Percentiles rank a stretch among this genome's conserved stretches.
These are phyloP conservation scores for Schwanniomyces etchellsii DNA, from an alignment of 1,139 yeast genomes.

Conservation along the genomic window DNA sequence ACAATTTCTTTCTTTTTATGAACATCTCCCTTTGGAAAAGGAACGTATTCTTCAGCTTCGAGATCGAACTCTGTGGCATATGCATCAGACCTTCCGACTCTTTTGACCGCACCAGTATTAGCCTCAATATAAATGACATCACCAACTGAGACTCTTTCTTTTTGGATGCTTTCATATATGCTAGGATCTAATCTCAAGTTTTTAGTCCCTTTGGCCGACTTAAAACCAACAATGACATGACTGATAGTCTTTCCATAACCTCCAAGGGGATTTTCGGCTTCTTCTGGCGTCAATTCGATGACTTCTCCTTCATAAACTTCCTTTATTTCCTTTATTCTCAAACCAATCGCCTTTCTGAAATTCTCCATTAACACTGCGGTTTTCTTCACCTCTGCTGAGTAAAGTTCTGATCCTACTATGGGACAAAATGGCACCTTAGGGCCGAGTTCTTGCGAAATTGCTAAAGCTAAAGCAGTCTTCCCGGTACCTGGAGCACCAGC, in stretches of 20 bases:
- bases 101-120: constrained; percentile 93
- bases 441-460: constrained; percentile 94
- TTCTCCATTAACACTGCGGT: constrained; percentile 97
- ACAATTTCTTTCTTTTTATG: constrained; percentile 98
- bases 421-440: constrained; percentile 99
- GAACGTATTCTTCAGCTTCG: constrained; percentile 98
- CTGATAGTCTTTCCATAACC: constrained; percentile 96
- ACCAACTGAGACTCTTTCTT: constrained; percentile 91
- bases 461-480: constrained; percentile 93
- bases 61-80: constrained; percentile 97
- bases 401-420: constrained; percentile 90
- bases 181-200: constrained; percentile 90
- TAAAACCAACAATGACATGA: constrained; percentile 90
- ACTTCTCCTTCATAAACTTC: constrained; percentile 99
- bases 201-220: constrained; percentile 94
- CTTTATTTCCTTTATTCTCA: constrained; percentile 92
- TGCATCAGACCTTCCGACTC: constrained; percentile 98
- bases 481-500: constrained; percentile 99
- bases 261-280: constrained; percentile 93
- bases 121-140: constrained; percentile 97
- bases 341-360: constrained; percentile 92
- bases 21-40: constrained; percentile 97
- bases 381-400: constrained; percentile 96
- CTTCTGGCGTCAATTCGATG: constrained; percentile 93
- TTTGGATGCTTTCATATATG: constrained; percentile 92